Conservation (phyloP, 805 yeast genomes). For the Danielia reshetovae region DNA sequence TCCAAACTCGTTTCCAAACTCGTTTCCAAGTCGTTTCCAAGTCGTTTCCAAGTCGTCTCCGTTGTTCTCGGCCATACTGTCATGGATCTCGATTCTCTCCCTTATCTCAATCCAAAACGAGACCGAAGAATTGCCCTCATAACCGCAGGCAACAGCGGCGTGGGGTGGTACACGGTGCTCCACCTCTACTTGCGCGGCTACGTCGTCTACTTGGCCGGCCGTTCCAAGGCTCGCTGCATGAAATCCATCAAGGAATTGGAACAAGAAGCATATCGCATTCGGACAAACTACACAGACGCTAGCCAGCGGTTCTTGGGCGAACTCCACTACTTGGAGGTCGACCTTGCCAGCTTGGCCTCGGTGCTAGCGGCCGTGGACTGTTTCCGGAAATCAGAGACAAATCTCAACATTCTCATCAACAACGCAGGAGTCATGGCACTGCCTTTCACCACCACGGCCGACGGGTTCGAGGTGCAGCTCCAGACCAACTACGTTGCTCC, state of each 20-base stretch:
- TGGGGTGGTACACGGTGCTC: conserved; percentile 72
- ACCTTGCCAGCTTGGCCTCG: conserved; percentile 40
- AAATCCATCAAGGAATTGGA: conserved; percentile 55
- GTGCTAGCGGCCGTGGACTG: conserved; percentile 43
- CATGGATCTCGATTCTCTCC: conserved; percentile 52
- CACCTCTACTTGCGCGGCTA: conserved; percentile 79
- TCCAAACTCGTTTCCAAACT: too few species aligned
- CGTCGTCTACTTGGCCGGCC: conserved; percentile 68
- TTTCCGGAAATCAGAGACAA: conserved; percentile 43
- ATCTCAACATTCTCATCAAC: conserved; percentile 60
- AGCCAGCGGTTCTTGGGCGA: conserved; percentile 42
- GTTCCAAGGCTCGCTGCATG: conserved; percentile 53
- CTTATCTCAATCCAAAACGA: conserved; percentile 54
- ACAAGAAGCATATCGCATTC: conserved; percentile 44
- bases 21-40: too few species aligned
- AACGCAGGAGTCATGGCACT: conserved; percentile 81
- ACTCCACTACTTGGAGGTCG: conserved; percentile 50
- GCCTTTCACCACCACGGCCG: conserved; percentile 62
- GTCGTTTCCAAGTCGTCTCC: neutral
- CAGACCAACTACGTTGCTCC: conserved; percentile 79
- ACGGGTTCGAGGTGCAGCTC: conserved; percentile 73
- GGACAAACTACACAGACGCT: conserved; percentile 20
- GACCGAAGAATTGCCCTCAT: conserved; percentile 65
- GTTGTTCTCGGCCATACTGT: too few species aligned
- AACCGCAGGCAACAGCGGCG: conserved; percentile 80